phyloP scores from a whole-genome alignment of 768 basidiomycete species.

The Leccinum uliginosum region DNA sequence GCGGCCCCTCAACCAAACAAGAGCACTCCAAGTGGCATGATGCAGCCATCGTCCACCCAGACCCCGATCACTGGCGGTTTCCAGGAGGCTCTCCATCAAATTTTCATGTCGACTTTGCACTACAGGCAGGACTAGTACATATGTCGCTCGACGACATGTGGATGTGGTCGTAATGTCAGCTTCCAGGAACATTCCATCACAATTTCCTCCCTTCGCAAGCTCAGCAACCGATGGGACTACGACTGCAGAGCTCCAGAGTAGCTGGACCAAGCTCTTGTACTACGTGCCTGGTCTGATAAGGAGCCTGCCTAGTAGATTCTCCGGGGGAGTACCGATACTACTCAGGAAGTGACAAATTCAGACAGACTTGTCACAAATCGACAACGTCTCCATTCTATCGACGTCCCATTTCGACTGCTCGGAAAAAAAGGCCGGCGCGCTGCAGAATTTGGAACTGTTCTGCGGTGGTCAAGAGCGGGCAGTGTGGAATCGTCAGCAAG shows the following conservation, averaged over 20 bases:
- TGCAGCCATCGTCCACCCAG: neutral
- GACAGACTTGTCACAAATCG: neutral
- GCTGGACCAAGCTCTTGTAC: neutral
- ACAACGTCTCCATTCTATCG: neutral
- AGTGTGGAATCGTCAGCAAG: neutral
- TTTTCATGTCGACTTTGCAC: neutral
- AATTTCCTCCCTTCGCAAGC: neutral
- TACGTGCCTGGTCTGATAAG: neutral
- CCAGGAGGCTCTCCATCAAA: constrained; percentile 1
- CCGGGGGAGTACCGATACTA: neutral
- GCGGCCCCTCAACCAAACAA: neutral
- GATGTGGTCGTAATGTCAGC: neutral
- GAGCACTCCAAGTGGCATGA: neutral
- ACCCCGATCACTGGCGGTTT: constrained; percentile 6
- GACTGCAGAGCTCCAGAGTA: neutral
- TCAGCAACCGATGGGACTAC: neutral
- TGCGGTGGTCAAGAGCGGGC: neutral
- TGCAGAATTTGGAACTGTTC: neutral
- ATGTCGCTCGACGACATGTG: neutral
- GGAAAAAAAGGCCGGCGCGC: neutral
- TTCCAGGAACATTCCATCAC: neutral
- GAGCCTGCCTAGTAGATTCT: neutral
- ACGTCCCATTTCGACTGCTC: neutral
- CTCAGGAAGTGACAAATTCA: neutral
- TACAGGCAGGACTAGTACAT: neutral